Conservation (phyloP, 345 rosid genomes). For the Psidium friedrichsthalianum region DNA sequence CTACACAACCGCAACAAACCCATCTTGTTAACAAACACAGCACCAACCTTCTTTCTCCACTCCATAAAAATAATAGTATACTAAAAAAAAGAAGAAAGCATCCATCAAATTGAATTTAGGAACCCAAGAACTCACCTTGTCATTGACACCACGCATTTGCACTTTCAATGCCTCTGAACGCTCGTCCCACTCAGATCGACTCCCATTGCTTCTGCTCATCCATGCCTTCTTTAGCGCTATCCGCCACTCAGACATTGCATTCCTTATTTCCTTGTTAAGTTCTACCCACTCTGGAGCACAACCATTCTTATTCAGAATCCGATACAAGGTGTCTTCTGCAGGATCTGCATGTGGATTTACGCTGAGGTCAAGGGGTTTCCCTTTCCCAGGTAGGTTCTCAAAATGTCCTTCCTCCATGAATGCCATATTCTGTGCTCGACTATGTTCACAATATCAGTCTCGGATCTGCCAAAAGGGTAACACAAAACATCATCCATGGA, state of each 20-base stretch:
- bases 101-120: neutral
- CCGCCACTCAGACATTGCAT: conserved; percentile 53
- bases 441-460: conserved; percentile 68
- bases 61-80: neutral
- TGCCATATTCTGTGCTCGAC: conserved; percentile 96
- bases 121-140: conserved; percentile 32
- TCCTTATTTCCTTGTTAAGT: conserved; percentile 78
- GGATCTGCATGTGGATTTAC: conserved; percentile 81
- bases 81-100: neutral
- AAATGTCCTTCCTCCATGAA: conserved; percentile 97
- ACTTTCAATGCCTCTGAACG: conserved; percentile 28
- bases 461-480: conserved; percentile 42
- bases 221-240: conserved; percentile 64
- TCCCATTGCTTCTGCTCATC: conserved; percentile 32
- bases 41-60: neutral
- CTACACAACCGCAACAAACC: conserved; percentile 17
- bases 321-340: conserved; percentile 72
- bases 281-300: conserved; percentile 94
- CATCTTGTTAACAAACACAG: neutral
- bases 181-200: conserved; percentile 41
- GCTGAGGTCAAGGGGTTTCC: conserved; percentile 65
- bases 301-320: conserved; percentile 73
- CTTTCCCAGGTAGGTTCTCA: conserved; percentile 88
- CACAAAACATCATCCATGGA: neutral
- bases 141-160: conserved; percentile 52